Evolutionary conservation across 352 stramenopile genomes (phyloP), one percentile per base, ranked within the genome.

Genomic region (Globisporangium abappressorium): DNA sequence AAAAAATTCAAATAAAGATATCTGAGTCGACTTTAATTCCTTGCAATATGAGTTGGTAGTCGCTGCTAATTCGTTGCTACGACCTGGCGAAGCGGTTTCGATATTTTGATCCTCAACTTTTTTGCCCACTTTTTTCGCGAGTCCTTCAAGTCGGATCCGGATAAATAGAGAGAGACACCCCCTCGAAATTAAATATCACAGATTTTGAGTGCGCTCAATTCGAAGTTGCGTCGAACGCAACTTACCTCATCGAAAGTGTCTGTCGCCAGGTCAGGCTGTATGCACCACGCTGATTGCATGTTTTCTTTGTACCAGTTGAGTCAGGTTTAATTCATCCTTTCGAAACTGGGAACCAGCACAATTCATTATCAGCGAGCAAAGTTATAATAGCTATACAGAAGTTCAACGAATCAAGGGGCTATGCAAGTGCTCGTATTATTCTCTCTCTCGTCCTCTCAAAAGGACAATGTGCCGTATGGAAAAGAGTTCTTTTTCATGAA

Each of bases 61-160:
- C 57, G 34, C 57, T 62, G 28, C 33, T 62, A 62, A 62, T 51
- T 62, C n/a, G 34, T 62, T 18, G 57, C 22, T 30, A 56, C 43
- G 18, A 56, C n/a, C 9, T 30, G 49, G 12, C 8, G 22, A 56
- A 56, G 49, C 43, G 22, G 43, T 51, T 51, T 51, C 43, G 43
- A 51, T 51, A 51, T 51, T 51, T 51, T 24, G 43, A 51, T 51
- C 43, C 43, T 51, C 43, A 51, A 51, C 18, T 51, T 51, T 51
- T 56, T 56, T 28, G 49, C n/a, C n/a, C 49, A 33, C 34, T 41
- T 41, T 62, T 47, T 62, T 43, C 33, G 43, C 18, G 43, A 51
- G 43, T 12, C 5, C 43, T 51, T 51, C 43, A 51, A 51, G 15
- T 51, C 43, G 43, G 6, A 8, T 51, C 43, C 43, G 18, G 43